Base-by-base conservation (phyloP, 2,329 filamentous ascomycete genomes). In the Exophiala oligosperma region DNA sequence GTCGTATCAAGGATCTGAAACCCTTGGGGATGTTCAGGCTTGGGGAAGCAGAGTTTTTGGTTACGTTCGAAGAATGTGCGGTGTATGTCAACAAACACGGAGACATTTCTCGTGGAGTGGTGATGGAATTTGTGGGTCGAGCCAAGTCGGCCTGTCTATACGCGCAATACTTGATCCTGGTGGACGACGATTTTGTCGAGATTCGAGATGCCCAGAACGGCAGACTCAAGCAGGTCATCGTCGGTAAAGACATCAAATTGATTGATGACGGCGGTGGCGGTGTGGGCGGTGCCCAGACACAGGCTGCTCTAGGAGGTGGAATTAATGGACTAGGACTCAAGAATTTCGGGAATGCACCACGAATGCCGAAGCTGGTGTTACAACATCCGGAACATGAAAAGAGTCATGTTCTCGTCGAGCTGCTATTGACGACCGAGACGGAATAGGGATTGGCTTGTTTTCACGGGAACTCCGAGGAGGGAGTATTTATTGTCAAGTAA, bases 11-110 rank as follows among this genome's bases (percentile, higher is more conserved):
- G 56, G 88, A 91, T 65, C 90, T 96, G 69, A 85, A 87, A 56
- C 93, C 94, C 0, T 79, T 99, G 9, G 92, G 92, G 67, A 99
- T 99, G 94, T 97, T 99, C 81, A 87, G 92, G 41, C 85, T 99
- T 54, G 92, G 89, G 64, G 90, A 95, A 59, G 89, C 90, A 56
- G 94, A 96, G 72, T 99, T 97, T 75, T 79, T 99, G 26, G 85
- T 97, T 49, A 91, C 90, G 38, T 99, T 97, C 73, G 90, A 95
- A 74, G 92, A 97, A 73, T 97, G 93, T 67, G 94, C 92, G 17
- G 92, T 99, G 7, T 99, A 97, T 70, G 90, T 97, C 70, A 95
- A 99, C 79, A 97, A 97, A 76, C 92, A 97, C 73, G 94, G 94
- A 65, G 94, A 99, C 61, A 91, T 99, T 28, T 93, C 87, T 40